Evolutionary conservation across 805 yeast species (phyloP).

Genomic region (Diddensiella santjacobensis): DNA sequence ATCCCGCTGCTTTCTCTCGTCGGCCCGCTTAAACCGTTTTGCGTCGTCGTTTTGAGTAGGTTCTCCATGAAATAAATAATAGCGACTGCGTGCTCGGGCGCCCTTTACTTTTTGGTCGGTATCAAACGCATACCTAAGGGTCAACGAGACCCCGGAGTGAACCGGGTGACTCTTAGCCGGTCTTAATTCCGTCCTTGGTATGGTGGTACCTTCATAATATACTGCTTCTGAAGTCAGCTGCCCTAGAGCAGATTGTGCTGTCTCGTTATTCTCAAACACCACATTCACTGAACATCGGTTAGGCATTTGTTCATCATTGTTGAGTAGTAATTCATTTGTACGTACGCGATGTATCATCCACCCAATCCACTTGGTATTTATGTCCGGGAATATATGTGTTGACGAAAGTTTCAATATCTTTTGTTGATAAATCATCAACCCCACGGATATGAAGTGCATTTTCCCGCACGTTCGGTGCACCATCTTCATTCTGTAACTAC

Average conservation of each 20-base stretch:
- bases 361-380: conserved; percentile 52
- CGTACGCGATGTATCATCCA: conserved; percentile 51
- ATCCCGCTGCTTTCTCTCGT: conserved; percentile 3
- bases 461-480: conserved; percentile 2
- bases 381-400: conserved; percentile 42
- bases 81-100: conserved; percentile 56
- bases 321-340: background rate
- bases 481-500: background rate
- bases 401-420: conserved; percentile 55
- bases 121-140: conserved; percentile 48
- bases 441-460: conserved; percentile 53
- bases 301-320: background rate
- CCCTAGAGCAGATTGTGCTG: conserved; percentile 39
- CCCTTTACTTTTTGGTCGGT: conserved; percentile 56
- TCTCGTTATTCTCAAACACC: conserved; percentile 44
- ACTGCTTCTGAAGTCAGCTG: conserved; percentile 35
- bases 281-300: conserved; percentile 40
- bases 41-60: conserved; percentile 36
- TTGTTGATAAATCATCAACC: conserved; percentile 60
- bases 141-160: conserved; percentile 36
- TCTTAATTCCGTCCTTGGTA: conserved; percentile 24
- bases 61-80: conserved; percentile 67
- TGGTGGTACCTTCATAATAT: conserved; percentile 21
- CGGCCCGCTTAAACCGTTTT: conserved; percentile 13
- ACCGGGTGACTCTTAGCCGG: conserved; percentile 35